A percentile compares a stretch with the other conserved stretches of the same genome.
Conservation (phyloP, 176 grass and related monocot species). For the Bonia amplexicaulis region DNA sequence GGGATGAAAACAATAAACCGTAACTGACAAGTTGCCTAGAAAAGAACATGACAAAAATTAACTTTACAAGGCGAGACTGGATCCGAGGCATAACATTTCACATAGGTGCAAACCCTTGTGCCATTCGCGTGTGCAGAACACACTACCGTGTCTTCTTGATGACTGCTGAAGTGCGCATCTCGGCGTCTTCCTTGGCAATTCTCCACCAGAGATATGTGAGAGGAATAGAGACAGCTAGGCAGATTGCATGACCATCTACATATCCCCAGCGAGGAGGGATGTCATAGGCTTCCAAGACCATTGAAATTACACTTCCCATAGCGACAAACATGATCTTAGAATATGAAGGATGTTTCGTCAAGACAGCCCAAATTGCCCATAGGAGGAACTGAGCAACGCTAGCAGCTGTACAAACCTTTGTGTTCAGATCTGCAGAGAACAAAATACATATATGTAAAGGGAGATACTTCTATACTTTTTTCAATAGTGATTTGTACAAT, state of each 20-base stretch:
- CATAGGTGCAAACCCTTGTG: neutral
- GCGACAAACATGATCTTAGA: slow-evolving; percentile 38
- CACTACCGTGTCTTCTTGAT: slow-evolving; percentile 56
- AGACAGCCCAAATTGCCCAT: slow-evolving; percentile 49
- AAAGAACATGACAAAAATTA: neutral
- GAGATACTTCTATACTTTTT: too few species aligned
- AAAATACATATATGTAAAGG: neutral
- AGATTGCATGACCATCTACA: slow-evolving; percentile 45
- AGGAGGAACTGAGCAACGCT: slow-evolving; percentile 42
- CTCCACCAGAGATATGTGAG: slow-evolving; percentile 67
- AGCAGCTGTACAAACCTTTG: slow-evolving; percentile 44
- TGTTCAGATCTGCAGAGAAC: slow-evolving; percentile 42
- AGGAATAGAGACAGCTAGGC: slow-evolving; percentile 30
- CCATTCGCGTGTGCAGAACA: neutral
- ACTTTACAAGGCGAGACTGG: slow-evolving; percentile 29
- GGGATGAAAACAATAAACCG: slow-evolving; percentile 2
- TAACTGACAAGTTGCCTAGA: slow-evolving; percentile 9
- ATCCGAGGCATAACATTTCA: neutral
- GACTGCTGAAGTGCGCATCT: slow-evolving; percentile 34
- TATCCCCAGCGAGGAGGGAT: slow-evolving; percentile 54
- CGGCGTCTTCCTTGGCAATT: slow-evolving; percentile 54
- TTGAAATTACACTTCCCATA: slow-evolving; percentile 20
- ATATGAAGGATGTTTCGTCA: slow-evolving; percentile 46
- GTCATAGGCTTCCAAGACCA: slow-evolving; percentile 43
- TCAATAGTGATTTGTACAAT: too few species aligned